These are phyloP conservation scores for Sclerotinia borealis DNA, from an alignment of 2,329 filamentous ascomycete genomes.

Conservation along the genomic window DNA sequence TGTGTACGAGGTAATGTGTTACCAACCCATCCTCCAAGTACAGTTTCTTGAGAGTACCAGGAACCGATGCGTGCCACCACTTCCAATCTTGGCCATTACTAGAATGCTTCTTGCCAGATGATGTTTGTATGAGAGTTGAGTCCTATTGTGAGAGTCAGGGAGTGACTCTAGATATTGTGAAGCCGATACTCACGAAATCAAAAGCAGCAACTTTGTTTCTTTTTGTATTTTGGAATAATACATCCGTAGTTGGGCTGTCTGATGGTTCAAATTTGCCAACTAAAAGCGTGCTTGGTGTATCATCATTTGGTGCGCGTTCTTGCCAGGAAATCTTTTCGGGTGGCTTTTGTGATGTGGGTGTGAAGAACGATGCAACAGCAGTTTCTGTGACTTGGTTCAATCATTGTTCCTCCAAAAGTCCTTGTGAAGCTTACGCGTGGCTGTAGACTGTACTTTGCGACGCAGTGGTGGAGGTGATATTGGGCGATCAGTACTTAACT, in stretches of 20 bases:
- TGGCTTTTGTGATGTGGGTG: slow-evolving; percentile 75
- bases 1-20: slow-evolving; percentile 5
- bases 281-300: slow-evolving; percentile 55
- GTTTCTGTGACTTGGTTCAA: slow-evolving; percentile 44
- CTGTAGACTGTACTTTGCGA: slow-evolving; percentile 33
- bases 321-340: slow-evolving; percentile 70
- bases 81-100: slow-evolving; percentile 76
- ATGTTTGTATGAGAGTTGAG: slow-evolving; percentile 75
- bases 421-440: slow-evolving; percentile 28
- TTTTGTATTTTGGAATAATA: slow-evolving; percentile 24
- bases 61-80: slow-evolving; percentile 80
- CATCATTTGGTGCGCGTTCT: slow-evolving; percentile 50
- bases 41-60: slow-evolving; percentile 58
- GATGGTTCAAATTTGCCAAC: slow-evolving; percentile 63
- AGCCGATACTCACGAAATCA: slow-evolving; percentile 47
- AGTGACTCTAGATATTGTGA: neutral
- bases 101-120: slow-evolving; percentile 74
- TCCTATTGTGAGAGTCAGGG: slow-evolving; percentile 47
- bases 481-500: slow-evolving; percentile 21
- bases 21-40: slow-evolving; percentile 59
- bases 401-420: neutral
- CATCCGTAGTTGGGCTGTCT: slow-evolving; percentile 22
- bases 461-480: slow-evolving; percentile 32
- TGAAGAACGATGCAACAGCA: slow-evolving; percentile 81
- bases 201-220: slow-evolving; percentile 64